Conservation (phyloP, 139 green algal species). For the Volvox africanus region DNA sequence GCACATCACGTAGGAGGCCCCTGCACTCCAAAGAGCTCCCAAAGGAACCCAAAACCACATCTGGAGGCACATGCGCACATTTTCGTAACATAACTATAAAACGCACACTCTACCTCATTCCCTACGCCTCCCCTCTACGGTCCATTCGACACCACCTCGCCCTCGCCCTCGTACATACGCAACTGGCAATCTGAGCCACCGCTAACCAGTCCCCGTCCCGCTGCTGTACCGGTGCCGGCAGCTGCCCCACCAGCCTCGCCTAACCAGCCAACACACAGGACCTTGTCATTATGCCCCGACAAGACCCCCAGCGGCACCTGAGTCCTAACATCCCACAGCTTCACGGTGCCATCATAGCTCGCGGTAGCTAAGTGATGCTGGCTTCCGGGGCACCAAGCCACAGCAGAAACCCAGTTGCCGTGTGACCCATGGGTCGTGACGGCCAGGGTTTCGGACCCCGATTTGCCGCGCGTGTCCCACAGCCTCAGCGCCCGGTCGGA, state of each 20-base stretch:
- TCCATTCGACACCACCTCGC: not conserved
- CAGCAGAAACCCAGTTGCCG: slow-evolving; percentile 75
- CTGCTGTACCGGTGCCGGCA: not conserved
- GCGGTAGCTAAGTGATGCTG: slow-evolving; percentile 76
- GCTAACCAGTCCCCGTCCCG: slow-evolving; percentile 48
- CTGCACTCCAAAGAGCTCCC: too few species aligned
- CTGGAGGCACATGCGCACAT: too few species aligned
- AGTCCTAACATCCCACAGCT: slow-evolving; percentile 78
- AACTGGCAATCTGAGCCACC: slow-evolving; percentile 72
- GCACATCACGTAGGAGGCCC: too few species aligned
- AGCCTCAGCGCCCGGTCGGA: slow-evolving; percentile 76
- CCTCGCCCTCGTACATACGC: slow-evolving; percentile 51
- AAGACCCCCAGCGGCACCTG: slow-evolving; percentile 72
- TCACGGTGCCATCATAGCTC: slow-evolving; percentile 69
- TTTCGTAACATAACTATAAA: not conserved
- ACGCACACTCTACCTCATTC: not conserved
- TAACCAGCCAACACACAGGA: slow-evolving; percentile 65
- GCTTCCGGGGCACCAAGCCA: slow-evolving; percentile 77
- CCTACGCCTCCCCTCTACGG: not conserved
- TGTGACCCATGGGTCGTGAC: slow-evolving; percentile 67
- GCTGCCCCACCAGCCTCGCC: not conserved
- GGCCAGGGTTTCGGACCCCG: slow-evolving; percentile 60
- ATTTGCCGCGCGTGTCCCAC: slow-evolving; percentile 77
- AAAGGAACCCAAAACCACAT: too few species aligned
- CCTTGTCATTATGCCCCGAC: slow-evolving; percentile 68